These are phyloP conservation scores for Kazachstania taianensis DNA, from an alignment of 805 yeast genomes.

Conservation along the genomic window DNA sequence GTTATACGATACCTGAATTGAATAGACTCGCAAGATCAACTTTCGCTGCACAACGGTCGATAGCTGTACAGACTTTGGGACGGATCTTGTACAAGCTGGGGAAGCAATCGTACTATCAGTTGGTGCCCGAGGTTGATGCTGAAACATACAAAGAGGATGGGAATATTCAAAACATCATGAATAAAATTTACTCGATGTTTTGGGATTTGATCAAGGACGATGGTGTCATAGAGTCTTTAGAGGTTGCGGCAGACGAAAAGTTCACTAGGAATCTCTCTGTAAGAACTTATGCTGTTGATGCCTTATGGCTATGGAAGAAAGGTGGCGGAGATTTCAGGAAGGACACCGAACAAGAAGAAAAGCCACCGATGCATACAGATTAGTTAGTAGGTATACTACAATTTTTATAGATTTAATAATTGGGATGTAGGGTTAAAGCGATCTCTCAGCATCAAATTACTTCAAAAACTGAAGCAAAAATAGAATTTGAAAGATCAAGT, in stretches of 20 bases:
- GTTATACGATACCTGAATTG: slow-evolving; percentile 79
- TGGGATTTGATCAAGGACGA: slow-evolving; percentile 64
- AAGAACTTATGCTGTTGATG: slow-evolving; percentile 75
- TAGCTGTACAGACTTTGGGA: slow-evolving; percentile 82
- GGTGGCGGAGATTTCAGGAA: slow-evolving; percentile 33
- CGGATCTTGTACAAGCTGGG: slow-evolving; percentile 77
- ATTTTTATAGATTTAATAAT: slow-evolving; percentile 1
- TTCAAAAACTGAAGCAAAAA: slow-evolving; percentile 5
- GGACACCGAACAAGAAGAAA: slow-evolving; percentile 5
- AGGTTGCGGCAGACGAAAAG: slow-evolving; percentile 58
- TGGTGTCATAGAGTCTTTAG: slow-evolving; percentile 53
- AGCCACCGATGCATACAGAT: slow-evolving; percentile 1
- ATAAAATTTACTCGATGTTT: slow-evolving; percentile 36
- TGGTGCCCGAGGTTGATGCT: slow-evolving; percentile 38
- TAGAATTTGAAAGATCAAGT: too few relatives aligned
- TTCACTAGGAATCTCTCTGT: slow-evolving; percentile 60
- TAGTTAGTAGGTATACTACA: slow-evolving; percentile 6
- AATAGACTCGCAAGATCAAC: slow-evolving; percentile 71
- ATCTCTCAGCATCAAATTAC: too few relatives aligned
- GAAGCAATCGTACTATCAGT: slow-evolving; percentile 42
- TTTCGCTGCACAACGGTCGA: slow-evolving; percentile 73
- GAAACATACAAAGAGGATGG: slow-evolving; percentile 32
- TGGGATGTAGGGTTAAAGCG: neutral
- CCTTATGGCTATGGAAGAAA: slow-evolving; percentile 77
- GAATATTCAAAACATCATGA: slow-evolving; percentile 28